These are phyloP conservation scores for Penicillium sp. DNA, from an alignment of 2,329 filamentous ascomycete species.

Conservation along the genomic window DNA sequence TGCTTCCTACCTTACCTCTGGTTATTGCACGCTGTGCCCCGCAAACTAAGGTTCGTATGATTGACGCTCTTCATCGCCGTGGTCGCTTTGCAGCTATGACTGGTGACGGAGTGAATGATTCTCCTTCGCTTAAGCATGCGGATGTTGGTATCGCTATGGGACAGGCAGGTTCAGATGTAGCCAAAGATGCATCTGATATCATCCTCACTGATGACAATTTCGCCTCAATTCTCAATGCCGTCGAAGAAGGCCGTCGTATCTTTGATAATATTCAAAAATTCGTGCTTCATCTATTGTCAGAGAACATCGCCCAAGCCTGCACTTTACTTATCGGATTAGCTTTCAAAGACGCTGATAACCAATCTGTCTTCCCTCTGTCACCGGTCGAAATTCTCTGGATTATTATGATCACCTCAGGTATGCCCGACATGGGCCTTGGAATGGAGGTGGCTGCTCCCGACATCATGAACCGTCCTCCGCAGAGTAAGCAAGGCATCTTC, in stretches of 20 bases:
- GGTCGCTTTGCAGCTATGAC: conserved; percentile 78
- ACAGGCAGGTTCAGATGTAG: conserved; percentile 71
- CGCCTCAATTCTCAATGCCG: conserved; percentile 75
- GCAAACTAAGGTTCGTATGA: conserved; percentile 75
- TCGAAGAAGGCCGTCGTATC: conserved; percentile 76
- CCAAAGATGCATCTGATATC: conserved; percentile 64
- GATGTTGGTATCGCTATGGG: conserved; percentile 88
- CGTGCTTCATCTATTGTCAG: conserved; percentile 69
- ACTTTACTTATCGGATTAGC: conserved; percentile 74
- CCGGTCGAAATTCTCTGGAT: conserved; percentile 87
- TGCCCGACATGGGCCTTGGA: conserved; percentile 81
- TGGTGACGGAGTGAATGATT: conserved; percentile 82
- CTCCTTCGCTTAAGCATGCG: conserved; percentile 71
- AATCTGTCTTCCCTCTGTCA: conserved; percentile 78
- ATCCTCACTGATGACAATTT: conserved; percentile 77
- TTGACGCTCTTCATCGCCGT: conserved; percentile 56
- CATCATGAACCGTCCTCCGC: conserved; percentile 74
- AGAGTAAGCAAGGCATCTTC: conserved; percentile 67
- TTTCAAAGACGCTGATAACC: conserved; percentile 66
- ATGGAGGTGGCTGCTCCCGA: conserved; percentile 70
- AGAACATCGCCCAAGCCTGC: conserved; percentile 79
- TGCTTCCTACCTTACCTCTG: conserved; percentile 51
- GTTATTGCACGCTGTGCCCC: conserved; percentile 57
- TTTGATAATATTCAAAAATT: conserved; percentile 88
- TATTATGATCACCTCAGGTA: conserved; percentile 82